Conservation (phyloP, 1,139 yeast species). For the Scheffersomyces parashehatae region DNA sequence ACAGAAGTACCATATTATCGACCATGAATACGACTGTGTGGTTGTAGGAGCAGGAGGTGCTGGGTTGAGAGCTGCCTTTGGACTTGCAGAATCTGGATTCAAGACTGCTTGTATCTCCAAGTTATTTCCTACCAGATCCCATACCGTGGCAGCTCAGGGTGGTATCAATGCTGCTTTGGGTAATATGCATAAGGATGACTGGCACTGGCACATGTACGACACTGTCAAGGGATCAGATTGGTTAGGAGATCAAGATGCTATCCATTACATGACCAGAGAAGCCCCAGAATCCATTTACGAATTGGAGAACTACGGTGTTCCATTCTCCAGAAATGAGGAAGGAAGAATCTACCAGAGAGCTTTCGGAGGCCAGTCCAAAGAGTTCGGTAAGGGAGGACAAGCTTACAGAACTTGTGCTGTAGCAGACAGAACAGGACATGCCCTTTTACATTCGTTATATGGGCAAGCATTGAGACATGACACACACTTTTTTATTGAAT, state of each 20-base stretch:
- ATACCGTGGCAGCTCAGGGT: conserved; percentile 98
- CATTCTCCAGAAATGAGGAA: conserved; percentile 93
- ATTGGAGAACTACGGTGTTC: conserved; percentile 95
- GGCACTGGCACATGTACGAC: conserved; percentile 99
- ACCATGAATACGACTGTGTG: conserved; percentile 95
- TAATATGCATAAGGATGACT: conserved; percentile 94
- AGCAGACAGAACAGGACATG: conserved; percentile 98
- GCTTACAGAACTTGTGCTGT: conserved; percentile 99
- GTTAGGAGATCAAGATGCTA: conserved; percentile 98
- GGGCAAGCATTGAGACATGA: conserved; percentile 95
- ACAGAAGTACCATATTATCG: conserved; percentile 80
- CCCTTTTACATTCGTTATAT: conserved; percentile 87
- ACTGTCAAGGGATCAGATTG: conserved; percentile 98
- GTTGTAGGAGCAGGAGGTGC: conserved; percentile 99
- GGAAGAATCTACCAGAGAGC: conserved; percentile 98
- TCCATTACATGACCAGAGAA: conserved; percentile 97
- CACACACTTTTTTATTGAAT: conserved; percentile 95
- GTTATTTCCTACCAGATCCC: conserved; percentile 95
- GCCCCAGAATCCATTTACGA: conserved; percentile 94
- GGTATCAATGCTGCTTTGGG: conserved; percentile 97
- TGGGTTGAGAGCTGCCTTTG: conserved; percentile 95
- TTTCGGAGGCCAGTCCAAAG: conserved; percentile 94
- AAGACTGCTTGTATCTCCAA: conserved; percentile 96
- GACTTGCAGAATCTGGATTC: conserved; percentile 92
- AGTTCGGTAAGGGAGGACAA: conserved; percentile 96